Evolutionary conservation across 2,329 filamentous ascomycete species (phyloP), one percentile per base, ranked within the genome.

Genomic region (Alternaria consortialis): DNA sequence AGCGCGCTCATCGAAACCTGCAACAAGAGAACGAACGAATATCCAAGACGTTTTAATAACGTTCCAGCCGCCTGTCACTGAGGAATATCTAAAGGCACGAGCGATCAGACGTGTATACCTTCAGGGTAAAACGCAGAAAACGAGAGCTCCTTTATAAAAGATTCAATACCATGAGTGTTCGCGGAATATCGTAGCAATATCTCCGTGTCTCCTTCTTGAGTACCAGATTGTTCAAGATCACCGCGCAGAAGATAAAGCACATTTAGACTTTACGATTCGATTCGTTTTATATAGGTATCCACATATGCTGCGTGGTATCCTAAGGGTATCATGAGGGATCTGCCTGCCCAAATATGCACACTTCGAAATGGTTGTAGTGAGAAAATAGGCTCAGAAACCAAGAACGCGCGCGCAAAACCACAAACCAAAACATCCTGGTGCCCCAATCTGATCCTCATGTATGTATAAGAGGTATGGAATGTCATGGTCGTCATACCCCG

Each of bases 241-340:
- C 25, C 15, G 17, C 42, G 15, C 42, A 46, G 9, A 11, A 17
- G 42, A 29, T 15, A 9, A 17, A 29, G 15, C 42, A 29, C 5
- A 15, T 43, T 51, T 53, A 58, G 37, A 56, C 20, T 66, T 66
- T 57, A 66, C 63, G 56, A 62, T 68, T 65, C 52, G 52, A 68
- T 68, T 65, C 56, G 58, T 67, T 67, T 67, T 68, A 54, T 62
- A 59, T 67, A 55, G 57, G 58, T 54, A 37, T 40, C 53, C 51
- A 63, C 58, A 57, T 57, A 56, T 67, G 54, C 48, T 59, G 47
- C 39, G 53, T 39, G 58, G 57, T 54, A 60, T 67, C 66, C 65
- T 52, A 66, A 65, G 66, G 66, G 66, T 69, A 69, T 69, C 66
- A 69, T 69, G 55, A 67, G 65, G 63, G 60, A 27, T 59, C 56